Evolutionary conservation across 2,329 filamentous ascomycete species (phyloP), one percentile per base, ranked within the genome.

Genomic region (Trichoderma oligosporum): DNA sequence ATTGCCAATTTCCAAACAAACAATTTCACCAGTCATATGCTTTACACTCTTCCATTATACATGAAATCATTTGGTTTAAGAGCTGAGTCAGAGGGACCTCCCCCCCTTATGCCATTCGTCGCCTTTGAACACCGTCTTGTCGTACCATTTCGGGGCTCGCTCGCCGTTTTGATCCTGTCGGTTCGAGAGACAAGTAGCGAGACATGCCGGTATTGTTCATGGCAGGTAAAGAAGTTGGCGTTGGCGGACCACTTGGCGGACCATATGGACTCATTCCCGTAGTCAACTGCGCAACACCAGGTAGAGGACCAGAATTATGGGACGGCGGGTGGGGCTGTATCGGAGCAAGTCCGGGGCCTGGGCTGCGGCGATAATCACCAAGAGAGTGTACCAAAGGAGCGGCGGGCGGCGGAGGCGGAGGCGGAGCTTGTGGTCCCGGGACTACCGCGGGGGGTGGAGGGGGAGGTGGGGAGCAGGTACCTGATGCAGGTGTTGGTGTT

Each of bases 231-330:
- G 56, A 55, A 6, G 45, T 48, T 8, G 53, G 57, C 14, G 53
- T 59, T 9, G 54, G 46, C 8, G 57, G 46, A 22, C 57, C 57
- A 22, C 53, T 57, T 18, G 57, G 36, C 7, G 57, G 45, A n/a
- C 54, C 80, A 66, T 85, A 86, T 0, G 82, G 81, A 61, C 79
- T 83, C 29, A 85, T 74, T 11, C 84, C 83, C 0, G 83, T 86
- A 2, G 84, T 86, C 63, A 87, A 76, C 66, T 87, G 83, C 33
- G 81, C 79, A 14, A 87, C 76, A 49, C 82, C 78, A 1, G 84
- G 84, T n/a, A 87, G 72, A 60, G 80, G 73, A 0, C 74, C 77
- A 5, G 71, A 71, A n/a, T 71, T 70, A 25, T 71, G 67, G 7
- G 71, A 68, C 27, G 71, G 71, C 52, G 68, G 67, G 61, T 72